These are phyloP conservation scores for Mortierella sp. DNA, from an alignment of 371 early-diverging fungal genomes.

Conservation along the genomic window DNA sequence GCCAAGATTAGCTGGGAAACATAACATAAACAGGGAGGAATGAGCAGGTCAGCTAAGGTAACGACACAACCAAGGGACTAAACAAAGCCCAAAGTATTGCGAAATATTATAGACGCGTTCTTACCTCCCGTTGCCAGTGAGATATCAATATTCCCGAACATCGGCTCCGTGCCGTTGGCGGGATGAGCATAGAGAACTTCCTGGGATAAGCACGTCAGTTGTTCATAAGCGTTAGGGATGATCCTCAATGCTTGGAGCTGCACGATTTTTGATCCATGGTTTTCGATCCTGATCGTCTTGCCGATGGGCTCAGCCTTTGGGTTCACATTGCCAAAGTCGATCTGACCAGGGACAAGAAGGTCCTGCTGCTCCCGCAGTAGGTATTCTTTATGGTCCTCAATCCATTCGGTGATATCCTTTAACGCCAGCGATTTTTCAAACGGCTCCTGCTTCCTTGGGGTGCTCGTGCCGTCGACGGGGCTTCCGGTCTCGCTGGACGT, in stretches of 20 bases:
- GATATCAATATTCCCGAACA: conserved; percentile 51
- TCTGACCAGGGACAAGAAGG: conserved; percentile 29
- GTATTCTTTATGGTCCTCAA: conserved; percentile 46
- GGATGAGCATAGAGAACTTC: conserved; percentile 38
- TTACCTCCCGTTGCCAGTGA: conserved; percentile 34
- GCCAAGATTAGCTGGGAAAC: conserved; percentile 42
- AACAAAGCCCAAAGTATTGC: too few species aligned
- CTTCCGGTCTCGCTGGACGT: conserved; percentile 39
- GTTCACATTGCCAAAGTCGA: conserved; percentile 47
- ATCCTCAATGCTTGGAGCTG: conserved; percentile 40
- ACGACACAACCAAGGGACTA: not conserved
- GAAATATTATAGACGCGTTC: too few species aligned
- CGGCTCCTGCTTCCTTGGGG: conserved; percentile 37
- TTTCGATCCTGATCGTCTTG: conserved; percentile 42
- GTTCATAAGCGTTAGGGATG: conserved; percentile 41
- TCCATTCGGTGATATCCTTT: conserved; percentile 48
- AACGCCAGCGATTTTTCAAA: conserved; percentile 46
- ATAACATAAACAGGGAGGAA: too few species aligned
- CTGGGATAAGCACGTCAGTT: conserved; percentile 19
- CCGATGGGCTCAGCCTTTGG: conserved; percentile 28
- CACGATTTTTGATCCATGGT: conserved; percentile 35
- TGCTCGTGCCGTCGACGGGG: conserved; percentile 36
- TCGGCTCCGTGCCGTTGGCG: conserved; percentile 46
- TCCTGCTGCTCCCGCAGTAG: conserved; percentile 37
- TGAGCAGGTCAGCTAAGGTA: too few species aligned